Evolutionary conservation across 352 stramenopile species (phyloP).

Genomic region (Phytophthora tentaculata): DNA sequence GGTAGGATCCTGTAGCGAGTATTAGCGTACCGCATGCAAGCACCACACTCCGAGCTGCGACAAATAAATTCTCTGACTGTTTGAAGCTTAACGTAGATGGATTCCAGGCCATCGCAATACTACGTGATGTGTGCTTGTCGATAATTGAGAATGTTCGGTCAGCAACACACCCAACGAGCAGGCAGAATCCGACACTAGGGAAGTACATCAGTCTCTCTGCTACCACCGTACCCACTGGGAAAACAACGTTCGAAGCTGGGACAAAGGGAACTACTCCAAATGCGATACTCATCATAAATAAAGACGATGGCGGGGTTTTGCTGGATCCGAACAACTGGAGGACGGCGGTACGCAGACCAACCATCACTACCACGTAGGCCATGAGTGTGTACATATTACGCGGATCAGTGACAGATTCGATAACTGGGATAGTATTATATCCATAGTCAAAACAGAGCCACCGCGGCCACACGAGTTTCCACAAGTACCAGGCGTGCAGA

Average conservation of each 20-base stretch:
- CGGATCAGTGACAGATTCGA: conserved; percentile 56
- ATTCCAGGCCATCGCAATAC: too few species aligned
- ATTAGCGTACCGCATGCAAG: conserved; percentile 30
- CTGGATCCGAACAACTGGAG: conserved; percentile 21
- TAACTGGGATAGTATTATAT: conserved; percentile 84
- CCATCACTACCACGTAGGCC: conserved; percentile 62
- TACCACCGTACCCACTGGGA: conserved; percentile 91
- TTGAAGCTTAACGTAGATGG: neutral
- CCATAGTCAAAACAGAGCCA: conserved; percentile 93
- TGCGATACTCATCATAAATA: conserved; percentile 62
- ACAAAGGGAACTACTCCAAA: conserved; percentile 90
- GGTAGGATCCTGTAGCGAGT: conserved; percentile 42
- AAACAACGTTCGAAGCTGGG: conserved; percentile 91
- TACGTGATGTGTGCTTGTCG: conserved; percentile 23
- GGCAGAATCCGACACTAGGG: conserved; percentile 86
- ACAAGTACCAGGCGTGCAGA: conserved; percentile 88
- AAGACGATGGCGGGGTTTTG: conserved; percentile 24
- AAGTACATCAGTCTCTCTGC: conserved; percentile 93
- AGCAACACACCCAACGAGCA: conserved; percentile 57
- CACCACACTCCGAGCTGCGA: conserved; percentile 13
- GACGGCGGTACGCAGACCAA: conserved; percentile 24
- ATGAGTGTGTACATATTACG: conserved; percentile 67
- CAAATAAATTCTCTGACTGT: neutral
- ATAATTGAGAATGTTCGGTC: conserved; percentile 35
- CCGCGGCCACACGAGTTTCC: conserved; percentile 89